Percentiles rank a stretch among this genome's conserved stretches.
These are phyloP conservation scores for Aureobasidium sp. DNA, from an alignment of 2,329 filamentous ascomycete genomes.

Conservation along the genomic window DNA sequence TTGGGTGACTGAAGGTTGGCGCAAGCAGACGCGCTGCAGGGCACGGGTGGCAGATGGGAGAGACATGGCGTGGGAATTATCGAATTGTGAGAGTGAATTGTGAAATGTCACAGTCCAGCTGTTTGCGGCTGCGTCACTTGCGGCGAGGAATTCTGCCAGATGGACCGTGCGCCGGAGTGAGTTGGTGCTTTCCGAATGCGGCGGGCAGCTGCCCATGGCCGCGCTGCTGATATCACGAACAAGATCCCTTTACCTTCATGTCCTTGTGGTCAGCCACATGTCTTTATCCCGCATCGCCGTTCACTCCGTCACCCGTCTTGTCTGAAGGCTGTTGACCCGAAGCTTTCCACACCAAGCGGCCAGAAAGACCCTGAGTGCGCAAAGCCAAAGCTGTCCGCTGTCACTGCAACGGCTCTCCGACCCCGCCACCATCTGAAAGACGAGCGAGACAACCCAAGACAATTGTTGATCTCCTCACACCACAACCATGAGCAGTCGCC, in stretches of 20 bases:
- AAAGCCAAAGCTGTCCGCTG: conserved; percentile 11
- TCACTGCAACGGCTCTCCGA: neutral
- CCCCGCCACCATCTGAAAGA: conserved; percentile 3
- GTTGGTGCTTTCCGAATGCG: conserved; percentile 5
- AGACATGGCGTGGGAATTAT: neutral
- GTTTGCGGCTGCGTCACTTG: conserved; percentile 4
- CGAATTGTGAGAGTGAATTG: neutral
- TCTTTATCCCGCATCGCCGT: neutral
- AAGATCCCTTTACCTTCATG: neutral
- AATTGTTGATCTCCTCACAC: neutral
- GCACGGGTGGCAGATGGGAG: neutral
- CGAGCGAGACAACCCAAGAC: neutral
- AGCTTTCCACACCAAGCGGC: neutral
- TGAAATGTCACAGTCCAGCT: neutral
- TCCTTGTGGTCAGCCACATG: neutral
- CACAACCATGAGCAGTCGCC: conserved; percentile 3
- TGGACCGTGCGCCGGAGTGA: neutral
- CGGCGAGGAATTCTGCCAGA: conserved; percentile 8
- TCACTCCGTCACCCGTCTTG: neutral
- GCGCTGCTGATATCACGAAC: neutral
- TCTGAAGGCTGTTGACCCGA: neutral
- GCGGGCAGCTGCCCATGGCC: neutral
- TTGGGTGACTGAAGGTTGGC: neutral
- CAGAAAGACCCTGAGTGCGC: neutral
- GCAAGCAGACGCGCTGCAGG: neutral